Base-by-base conservation (phyloP, 768 basidiomycete species). In the Tricholoma sp. region DNA sequence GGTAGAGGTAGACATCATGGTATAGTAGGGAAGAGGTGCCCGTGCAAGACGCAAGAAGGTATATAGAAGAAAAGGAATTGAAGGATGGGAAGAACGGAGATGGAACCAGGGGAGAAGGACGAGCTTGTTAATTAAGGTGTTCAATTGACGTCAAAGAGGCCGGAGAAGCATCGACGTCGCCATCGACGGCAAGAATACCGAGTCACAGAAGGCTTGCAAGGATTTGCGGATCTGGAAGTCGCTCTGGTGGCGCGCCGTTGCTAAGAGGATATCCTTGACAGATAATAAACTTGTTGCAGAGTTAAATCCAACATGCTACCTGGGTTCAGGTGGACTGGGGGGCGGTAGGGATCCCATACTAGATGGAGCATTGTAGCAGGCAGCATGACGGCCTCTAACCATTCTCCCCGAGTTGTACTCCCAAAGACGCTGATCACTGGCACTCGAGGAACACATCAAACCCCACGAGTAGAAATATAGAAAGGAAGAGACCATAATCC, bases 121-220 rank as follows among this genome's bases (percentile, higher is more conserved):
- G 58, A 59, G 61, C 62, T 64, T 62, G 66, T 69, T 67, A 67
- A 70, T 72, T 70, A 71, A 72, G 72, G 72, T 72, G 65, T 72
- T 75, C 72, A 75, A 74, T 78, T 76, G 73, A 75, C 73, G 74
- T 75, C 71, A 74, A 72, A 70, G 64, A 63, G 62, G 58, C 69
- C 68, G 66, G 69, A 66, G 66, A 72, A 69, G 64, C 66, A 64
- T 59, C 57, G 49, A 53, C 60, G 64, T 65, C 60, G 66, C 61
- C 61, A 66, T 68, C 64, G 64, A 61, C 60, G 59, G 60, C 62
- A 68, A 71, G 70, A 67, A 69, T 55, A 59, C 69, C 65, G 67
- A 60, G 50, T 56, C 58, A 66, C 55, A 69, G 67, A 72, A 70
- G 69, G 59, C 60, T 61, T 55, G 53, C 61, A 62, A 63, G 67